Percentiles rank a stretch among this genome's conserved stretches.
Evolutionary conservation across 805 yeast species (phyloP).

Genomic region (Candida qinlingensis): DNA sequence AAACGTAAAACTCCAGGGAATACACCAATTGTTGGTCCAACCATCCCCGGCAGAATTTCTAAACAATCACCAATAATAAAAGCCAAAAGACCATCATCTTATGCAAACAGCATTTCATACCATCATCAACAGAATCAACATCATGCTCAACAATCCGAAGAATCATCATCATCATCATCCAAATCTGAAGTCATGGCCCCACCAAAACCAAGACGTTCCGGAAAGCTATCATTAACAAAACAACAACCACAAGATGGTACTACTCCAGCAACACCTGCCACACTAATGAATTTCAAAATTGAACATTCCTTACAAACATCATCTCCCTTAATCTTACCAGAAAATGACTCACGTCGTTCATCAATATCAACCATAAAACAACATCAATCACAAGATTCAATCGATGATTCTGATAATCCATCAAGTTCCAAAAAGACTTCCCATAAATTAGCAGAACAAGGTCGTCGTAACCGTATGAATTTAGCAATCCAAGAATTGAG

Average conservation of each 20-base stretch:
- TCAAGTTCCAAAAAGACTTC: slow-evolving; percentile 27
- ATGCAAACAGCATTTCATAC: slow-evolving; percentile 11
- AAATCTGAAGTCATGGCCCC: slow-evolving; percentile 18
- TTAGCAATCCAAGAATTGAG: slow-evolving; percentile 75
- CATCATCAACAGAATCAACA: slow-evolving; percentile 16
- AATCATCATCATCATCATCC: slow-evolving; percentile 16
- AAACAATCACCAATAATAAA: slow-evolving; percentile 36
- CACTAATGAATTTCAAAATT: slow-evolving; percentile 21
- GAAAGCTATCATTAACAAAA: slow-evolving; percentile 10
- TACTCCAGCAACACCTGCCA: slow-evolving; percentile 26
- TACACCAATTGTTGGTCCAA: slow-evolving; percentile 36
- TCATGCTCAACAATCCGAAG: slow-evolving; percentile 6
- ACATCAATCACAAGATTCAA: slow-evolving; percentile 7
- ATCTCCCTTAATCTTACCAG: slow-evolving; percentile 21
- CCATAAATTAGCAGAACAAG: slow-evolving; percentile 95
- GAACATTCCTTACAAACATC: slow-evolving; percentile 8
- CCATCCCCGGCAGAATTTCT: slow-evolving; percentile 25
- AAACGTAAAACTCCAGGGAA: slow-evolving; percentile 34
- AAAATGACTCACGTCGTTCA: slow-evolving; percentile 10
- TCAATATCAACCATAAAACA: slow-evolving; percentile 6
- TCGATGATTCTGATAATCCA: slow-evolving; percentile 5
- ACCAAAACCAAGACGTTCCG: slow-evolving; percentile 20
- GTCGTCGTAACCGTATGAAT: slow-evolving; percentile 89
- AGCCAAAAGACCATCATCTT: slow-evolving; percentile 23
- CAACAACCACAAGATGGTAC: slow-evolving; percentile 1